Percentiles rank a stretch among this genome's conserved stretches.
These are phyloP conservation scores for Annona squamosa DNA, from an alignment of 164 flowering plant genomes.

Conservation along the genomic window DNA sequence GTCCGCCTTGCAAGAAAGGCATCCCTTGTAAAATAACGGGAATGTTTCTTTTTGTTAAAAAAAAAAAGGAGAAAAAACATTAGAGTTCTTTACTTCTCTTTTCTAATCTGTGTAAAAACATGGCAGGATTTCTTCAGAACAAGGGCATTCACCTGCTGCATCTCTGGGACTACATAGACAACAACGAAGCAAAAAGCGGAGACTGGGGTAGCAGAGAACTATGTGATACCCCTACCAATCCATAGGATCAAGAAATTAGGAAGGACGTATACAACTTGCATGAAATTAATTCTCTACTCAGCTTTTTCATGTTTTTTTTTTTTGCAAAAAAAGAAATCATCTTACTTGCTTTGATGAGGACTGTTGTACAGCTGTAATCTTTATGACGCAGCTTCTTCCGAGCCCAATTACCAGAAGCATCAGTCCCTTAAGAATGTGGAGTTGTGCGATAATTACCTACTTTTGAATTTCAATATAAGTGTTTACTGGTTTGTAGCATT, in stretches of 20 bases:
- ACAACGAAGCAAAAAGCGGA: conserved; percentile 8
- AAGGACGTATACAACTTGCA: background rate
- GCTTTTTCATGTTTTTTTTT: background rate
- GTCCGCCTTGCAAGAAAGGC: background rate
- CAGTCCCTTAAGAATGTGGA: background rate
- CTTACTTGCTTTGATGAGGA: too few species aligned
- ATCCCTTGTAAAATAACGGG: background rate
- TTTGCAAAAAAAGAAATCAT: too few species aligned
- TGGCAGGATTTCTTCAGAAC: conserved; percentile 21
- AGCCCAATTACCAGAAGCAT: background rate
- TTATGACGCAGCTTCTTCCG: background rate
- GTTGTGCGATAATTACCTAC: background rate
- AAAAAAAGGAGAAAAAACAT: too few species aligned
- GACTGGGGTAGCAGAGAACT: conserved; percentile 11
- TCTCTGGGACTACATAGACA: conserved; percentile 5
- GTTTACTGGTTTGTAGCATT: conserved; percentile 50
- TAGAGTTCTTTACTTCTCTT: background rate
- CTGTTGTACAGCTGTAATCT: too few species aligned
- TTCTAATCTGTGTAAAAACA: conserved; percentile 3
- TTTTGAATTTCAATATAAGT: conserved; percentile 32
- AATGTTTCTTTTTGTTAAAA: background rate
- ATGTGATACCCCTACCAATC: background rate
- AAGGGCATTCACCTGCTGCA: conserved; percentile 11
- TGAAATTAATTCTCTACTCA: background rate
- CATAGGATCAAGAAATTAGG: background rate